Evolutionary conservation across 2,329 filamentous ascomycete genomes (phyloP).

Genomic region (Botrytis aclada): DNA sequence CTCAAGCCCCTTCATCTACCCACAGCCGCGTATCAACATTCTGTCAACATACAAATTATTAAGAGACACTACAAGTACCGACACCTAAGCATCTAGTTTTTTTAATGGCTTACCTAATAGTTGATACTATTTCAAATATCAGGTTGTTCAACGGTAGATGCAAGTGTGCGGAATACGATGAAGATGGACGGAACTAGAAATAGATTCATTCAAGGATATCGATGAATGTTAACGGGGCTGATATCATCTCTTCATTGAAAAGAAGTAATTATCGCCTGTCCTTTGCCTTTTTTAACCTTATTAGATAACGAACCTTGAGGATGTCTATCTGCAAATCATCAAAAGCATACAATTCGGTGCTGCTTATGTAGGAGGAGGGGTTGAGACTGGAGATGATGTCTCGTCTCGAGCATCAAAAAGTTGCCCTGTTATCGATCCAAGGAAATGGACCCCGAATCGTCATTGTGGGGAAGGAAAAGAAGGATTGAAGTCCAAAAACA

Average conservation of each 20-base stretch:
- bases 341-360: neutral
- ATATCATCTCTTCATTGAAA: neutral
- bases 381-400: neutral
- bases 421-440: constrained; percentile 2
- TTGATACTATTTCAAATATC: neutral
- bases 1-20: neutral
- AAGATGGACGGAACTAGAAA: neutral
- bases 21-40: neutral
- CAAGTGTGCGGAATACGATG: neutral
- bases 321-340: neutral
- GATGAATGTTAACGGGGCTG: neutral
- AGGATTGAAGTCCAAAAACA: neutral
- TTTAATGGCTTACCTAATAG: neutral
- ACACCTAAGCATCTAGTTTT: neutral
- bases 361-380: neutral
- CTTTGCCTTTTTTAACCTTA: neutral
- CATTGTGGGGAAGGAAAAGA: constrained; percentile 5
- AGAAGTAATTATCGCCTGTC: neutral
- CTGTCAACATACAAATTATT: neutral
- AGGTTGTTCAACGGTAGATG: neutral
- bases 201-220: neutral
- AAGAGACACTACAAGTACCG: neutral
- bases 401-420: neutral
- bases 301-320: neutral
- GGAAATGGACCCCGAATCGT: constrained; percentile 13